A percentile compares a stretch with the other conserved stretches of the same genome.
These are phyloP conservation scores for Phoma herbarum DNA, from an alignment of 2,329 filamentous ascomycete genomes.

Conservation along the genomic window DNA sequence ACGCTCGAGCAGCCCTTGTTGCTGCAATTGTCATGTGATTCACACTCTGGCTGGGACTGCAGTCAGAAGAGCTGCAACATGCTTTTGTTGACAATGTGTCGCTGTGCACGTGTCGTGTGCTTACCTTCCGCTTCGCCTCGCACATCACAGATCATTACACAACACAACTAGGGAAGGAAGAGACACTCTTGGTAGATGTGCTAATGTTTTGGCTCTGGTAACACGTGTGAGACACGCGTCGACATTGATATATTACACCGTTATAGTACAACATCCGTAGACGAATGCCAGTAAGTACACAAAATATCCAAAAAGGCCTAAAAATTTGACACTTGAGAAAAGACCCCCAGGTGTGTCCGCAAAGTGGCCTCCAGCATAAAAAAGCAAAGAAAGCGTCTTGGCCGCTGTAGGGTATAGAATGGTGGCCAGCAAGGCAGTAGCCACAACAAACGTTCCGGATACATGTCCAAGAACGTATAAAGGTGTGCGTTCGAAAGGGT, in stretches of 20 bases:
- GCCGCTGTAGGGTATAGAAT: slow-evolving; percentile 32
- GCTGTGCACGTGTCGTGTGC: slow-evolving; percentile 8
- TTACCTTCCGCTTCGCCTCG: not conserved
- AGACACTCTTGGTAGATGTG: slow-evolving; percentile 8
- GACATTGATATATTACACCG: slow-evolving; percentile 40
- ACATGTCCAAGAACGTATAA: slow-evolving; percentile 23
- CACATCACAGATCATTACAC: not conserved
- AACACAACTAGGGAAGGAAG: slow-evolving; percentile 14
- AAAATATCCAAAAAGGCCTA: slow-evolving; percentile 26
- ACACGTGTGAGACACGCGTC: slow-evolving; percentile 9
- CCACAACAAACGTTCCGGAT: slow-evolving; percentile 23
- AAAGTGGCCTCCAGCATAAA: slow-evolving; percentile 5
- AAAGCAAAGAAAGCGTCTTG: slow-evolving; percentile 19
- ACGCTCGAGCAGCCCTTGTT: not conserved
- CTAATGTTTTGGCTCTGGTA: not conserved
- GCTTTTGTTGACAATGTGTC: not conserved
- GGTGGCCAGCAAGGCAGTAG: slow-evolving; percentile 13
- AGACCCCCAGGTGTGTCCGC: slow-evolving; percentile 9
- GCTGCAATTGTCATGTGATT: not conserved
- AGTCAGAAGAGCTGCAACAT: not conserved
- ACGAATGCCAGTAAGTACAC: slow-evolving; percentile 23
- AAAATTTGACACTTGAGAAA: slow-evolving; percentile 12
- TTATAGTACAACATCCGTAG: slow-evolving; percentile 35
- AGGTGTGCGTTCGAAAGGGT: slow-evolving; percentile 26
- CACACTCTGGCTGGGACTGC: not conserved